phyloP scores from a whole-genome alignment of 2,329 filamentous ascomycete genomes.

The Cladosporium sp. region DNA sequence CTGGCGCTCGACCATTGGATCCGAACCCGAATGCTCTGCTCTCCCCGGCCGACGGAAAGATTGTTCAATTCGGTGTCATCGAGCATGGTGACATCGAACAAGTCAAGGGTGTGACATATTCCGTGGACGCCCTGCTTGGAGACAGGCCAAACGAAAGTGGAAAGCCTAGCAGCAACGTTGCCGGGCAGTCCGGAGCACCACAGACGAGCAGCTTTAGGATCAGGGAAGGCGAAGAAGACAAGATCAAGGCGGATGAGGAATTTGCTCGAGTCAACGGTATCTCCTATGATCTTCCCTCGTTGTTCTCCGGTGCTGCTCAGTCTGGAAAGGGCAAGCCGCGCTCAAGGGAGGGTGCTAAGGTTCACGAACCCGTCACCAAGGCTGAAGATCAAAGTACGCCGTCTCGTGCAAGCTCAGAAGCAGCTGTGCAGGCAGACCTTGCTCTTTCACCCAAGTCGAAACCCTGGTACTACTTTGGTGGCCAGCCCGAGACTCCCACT shows the following conservation, averaged over 20 bases:
- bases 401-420: slow-evolving; percentile 65
- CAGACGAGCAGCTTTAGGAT: slow-evolving; percentile 26
- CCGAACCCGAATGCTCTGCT: slow-evolving; percentile 72
- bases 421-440: slow-evolving; percentile 76
- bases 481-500: slow-evolving; percentile 42
- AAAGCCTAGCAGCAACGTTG: slow-evolving; percentile 27
- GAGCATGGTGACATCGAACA: slow-evolving; percentile 94
- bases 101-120: slow-evolving; percentile 98
- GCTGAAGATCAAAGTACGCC: slow-evolving; percentile 66
- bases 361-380: not conserved
- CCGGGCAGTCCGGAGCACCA: slow-evolving; percentile 33
- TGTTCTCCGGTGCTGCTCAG: slow-evolving; percentile 64
- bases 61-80: slow-evolving; percentile 88
- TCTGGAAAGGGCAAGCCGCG: slow-evolving; percentile 20
- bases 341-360: slow-evolving; percentile 27
- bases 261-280: slow-evolving; percentile 94
- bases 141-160: slow-evolving; percentile 44
- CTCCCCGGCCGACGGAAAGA: slow-evolving; percentile 81
- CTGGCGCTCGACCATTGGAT: slow-evolving; percentile 78
- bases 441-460: slow-evolving; percentile 56
- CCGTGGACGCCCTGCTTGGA: slow-evolving; percentile 83
- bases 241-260: slow-evolving; percentile 77
- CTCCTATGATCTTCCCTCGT: slow-evolving; percentile 80
- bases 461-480: slow-evolving; percentile 44
- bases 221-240: slow-evolving; percentile 48